phyloP scores from a whole-genome alignment of 441 rosid species.

The Raphanus hybrid region DNA sequence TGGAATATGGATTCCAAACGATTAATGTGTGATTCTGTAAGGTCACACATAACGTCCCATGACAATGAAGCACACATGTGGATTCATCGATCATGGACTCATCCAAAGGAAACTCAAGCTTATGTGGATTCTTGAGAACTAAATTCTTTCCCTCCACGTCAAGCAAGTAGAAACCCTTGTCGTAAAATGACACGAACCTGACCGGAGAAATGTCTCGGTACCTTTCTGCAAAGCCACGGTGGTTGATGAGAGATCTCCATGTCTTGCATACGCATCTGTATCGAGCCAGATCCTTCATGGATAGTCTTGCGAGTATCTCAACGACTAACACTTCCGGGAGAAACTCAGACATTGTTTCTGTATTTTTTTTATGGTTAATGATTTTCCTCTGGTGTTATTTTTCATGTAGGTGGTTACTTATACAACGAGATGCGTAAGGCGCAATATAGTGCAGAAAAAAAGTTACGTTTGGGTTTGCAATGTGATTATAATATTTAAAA shows the following conservation, averaged over 20 bases:
- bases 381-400: neutral
- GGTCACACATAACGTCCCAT: slow-evolving; percentile 37
- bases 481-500: slow-evolving; percentile 1
- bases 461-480: neutral
- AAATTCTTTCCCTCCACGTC: slow-evolving; percentile 30
- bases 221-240: slow-evolving; percentile 19
- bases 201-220: slow-evolving; percentile 23
- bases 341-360: slow-evolving; percentile 25
- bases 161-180: slow-evolving; percentile 35
- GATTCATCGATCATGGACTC: slow-evolving; percentile 33
- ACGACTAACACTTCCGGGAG: slow-evolving; percentile 29
- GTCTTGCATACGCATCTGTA: slow-evolving; percentile 37
- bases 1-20: slow-evolving; percentile 37
- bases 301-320: slow-evolving; percentile 36
- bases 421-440: slow-evolving; percentile 23
- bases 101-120: slow-evolving; percentile 31
- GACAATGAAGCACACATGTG: slow-evolving; percentile 32
- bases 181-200: slow-evolving; percentile 23
- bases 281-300: slow-evolving; percentile 32
- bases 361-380: neutral
- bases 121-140: neutral
- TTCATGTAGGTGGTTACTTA: neutral
- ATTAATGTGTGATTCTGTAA: slow-evolving; percentile 30
- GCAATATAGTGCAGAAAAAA: neutral
- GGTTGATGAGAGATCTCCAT: slow-evolving; percentile 39